These are phyloP conservation scores for Ophiognomonia clavigignenti-juglandacearum DNA, from an alignment of 2,329 filamentous ascomycete genomes.

Conservation along the genomic window DNA sequence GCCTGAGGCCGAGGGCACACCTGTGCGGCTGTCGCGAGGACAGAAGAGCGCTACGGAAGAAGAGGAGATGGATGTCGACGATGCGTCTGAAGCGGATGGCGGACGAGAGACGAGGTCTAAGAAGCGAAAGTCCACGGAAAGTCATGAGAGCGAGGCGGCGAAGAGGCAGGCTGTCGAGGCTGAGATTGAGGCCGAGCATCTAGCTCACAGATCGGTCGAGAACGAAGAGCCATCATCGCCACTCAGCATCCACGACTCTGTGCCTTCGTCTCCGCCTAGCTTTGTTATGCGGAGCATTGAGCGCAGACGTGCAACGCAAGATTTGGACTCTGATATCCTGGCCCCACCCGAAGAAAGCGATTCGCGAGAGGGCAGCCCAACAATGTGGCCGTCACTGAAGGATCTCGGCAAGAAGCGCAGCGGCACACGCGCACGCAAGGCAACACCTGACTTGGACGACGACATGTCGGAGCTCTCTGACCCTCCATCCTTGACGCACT, in stretches of 20 bases:
- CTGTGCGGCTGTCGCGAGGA: slow-evolving; percentile 15
- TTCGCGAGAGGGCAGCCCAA: slow-evolving; percentile 34
- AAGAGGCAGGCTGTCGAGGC: slow-evolving; percentile 23
- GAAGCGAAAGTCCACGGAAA: slow-evolving; percentile 54
- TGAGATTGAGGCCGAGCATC: slow-evolving; percentile 15
- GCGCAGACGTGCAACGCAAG: slow-evolving; percentile 35
- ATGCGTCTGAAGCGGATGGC: background rate
- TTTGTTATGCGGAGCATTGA: slow-evolving; percentile 26
- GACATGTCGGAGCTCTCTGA: slow-evolving; percentile 54
- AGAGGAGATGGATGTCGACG: background rate
- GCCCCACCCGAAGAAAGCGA: slow-evolving; percentile 51
- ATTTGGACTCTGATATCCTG: slow-evolving; percentile 40
- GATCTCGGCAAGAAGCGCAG: slow-evolving; percentile 41
- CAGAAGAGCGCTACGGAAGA: slow-evolving; percentile 6
- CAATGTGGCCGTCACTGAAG: slow-evolving; percentile 48
- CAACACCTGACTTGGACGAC: slow-evolving; percentile 33
- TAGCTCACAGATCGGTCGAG: slow-evolving; percentile 21
- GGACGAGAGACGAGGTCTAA: slow-evolving; percentile 30
- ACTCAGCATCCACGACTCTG: slow-evolving; percentile 19
- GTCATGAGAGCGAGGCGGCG: slow-evolving; percentile 30
- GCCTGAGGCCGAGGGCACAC: slow-evolving; percentile 25
- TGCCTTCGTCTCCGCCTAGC: slow-evolving; percentile 29
- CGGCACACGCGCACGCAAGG: slow-evolving; percentile 23
- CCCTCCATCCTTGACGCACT: slow-evolving; percentile 62
- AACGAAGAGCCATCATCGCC: slow-evolving; percentile 28